Evolutionary conservation across 257 asterid genomes (phyloP).

Genomic region (Linderniella brevidens): DNA sequence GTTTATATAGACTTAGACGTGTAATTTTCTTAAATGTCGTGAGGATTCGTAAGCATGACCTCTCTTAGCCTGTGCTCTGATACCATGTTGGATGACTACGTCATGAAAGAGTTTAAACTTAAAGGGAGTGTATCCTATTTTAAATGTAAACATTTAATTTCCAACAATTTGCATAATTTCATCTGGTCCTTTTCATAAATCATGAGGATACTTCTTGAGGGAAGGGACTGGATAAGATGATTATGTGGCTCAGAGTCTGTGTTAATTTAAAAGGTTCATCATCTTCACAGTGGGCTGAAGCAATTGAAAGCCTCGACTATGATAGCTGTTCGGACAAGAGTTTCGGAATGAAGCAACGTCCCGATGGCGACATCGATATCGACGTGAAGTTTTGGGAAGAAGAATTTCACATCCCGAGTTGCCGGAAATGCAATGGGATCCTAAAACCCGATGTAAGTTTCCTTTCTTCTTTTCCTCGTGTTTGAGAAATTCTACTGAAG

Average conservation of each 20-base stretch:
- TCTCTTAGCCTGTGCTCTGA: too few relatives aligned
- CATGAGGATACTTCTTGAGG: too few relatives aligned
- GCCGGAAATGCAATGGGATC: constrained; percentile 55
- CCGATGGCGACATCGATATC: constrained; percentile 96
- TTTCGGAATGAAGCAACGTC: constrained; percentile 92
- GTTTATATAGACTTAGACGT: too few relatives aligned
- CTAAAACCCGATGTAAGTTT: constrained; percentile 87
- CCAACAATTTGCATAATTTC: too few relatives aligned
- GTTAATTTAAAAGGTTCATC: constrained; percentile 9
- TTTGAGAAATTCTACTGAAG: not conserved
- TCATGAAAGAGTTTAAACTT: too few relatives aligned
- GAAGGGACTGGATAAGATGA: too few relatives aligned
- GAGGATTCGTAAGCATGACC: too few relatives aligned
- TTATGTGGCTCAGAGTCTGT: not conserved
- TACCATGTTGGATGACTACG: too few relatives aligned
- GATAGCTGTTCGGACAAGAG: constrained; percentile 82
- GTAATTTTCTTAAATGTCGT: too few relatives aligned
- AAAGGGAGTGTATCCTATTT: too few relatives aligned
- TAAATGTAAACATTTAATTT: too few relatives aligned
- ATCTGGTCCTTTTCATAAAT: too few relatives aligned
- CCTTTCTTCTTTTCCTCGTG: constrained; percentile 1
- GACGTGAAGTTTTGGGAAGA: constrained; percentile 98
- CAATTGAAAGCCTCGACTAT: constrained; percentile 78
- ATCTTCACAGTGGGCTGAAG: constrained; percentile 88
- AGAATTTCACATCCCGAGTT: constrained; percentile 64